phyloP scores from a whole-genome alignment of 768 basidiomycete species.

The Leccinum incarnatum region DNA sequence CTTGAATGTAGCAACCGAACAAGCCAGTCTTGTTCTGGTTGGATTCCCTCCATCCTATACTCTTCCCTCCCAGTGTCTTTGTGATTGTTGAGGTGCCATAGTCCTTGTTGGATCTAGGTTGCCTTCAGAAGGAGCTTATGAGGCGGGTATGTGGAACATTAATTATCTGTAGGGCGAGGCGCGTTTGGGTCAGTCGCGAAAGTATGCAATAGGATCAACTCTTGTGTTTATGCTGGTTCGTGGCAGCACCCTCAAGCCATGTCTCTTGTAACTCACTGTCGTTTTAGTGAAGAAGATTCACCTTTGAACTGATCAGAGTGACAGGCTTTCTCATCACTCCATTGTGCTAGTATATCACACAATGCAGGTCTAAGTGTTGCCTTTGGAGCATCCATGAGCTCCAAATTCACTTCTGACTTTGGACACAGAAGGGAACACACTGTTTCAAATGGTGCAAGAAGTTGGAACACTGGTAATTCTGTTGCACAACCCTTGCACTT shows the following conservation, averaged over 20 bases:
- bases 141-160: neutral
- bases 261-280: neutral
- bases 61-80: no score
- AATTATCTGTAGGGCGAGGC: slow-evolving; percentile 65
- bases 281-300: slow-evolving; percentile 82
- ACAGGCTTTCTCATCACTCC: slow-evolving; percentile 81
- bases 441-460: no score
- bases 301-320: slow-evolving; percentile 71
- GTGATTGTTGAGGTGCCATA: no score
- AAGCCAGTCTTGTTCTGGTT: no score
- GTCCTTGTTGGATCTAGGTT: no score
- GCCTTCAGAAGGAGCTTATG: neutral
- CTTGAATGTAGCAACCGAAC: no score
- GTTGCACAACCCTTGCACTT: neutral
- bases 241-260: slow-evolving; percentile 1
- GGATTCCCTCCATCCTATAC: no score
- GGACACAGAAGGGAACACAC: no score
- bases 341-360: slow-evolving; percentile 51
- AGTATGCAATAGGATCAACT: slow-evolving; percentile 85
- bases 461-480: neutral
- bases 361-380: no score
- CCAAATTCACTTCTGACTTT: no score
- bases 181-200: slow-evolving; percentile 95
- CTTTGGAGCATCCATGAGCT: no score
- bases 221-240: slow-evolving; percentile 76